phyloP scores from a whole-genome alignment of 2,329 filamentous ascomycete genomes.

The Diaporthe vaccinii region DNA sequence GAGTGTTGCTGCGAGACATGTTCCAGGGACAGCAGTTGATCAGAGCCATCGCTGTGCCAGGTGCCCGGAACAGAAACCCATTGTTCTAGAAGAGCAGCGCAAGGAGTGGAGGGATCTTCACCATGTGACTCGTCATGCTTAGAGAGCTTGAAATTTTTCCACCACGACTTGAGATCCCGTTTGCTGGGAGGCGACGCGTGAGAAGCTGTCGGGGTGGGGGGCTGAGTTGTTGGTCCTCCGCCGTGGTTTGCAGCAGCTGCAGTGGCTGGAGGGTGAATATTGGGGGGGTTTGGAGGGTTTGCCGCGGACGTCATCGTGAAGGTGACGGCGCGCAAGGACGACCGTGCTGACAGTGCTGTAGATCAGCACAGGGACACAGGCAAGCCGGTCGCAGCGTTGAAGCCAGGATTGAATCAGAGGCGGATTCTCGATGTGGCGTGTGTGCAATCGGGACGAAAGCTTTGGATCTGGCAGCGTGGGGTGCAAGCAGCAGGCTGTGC shows the following conservation, averaged over 20 bases:
- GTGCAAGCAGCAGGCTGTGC: conserved; percentile 26
- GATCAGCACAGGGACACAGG: conserved; percentile 32
- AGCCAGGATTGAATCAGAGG: conserved; percentile 27
- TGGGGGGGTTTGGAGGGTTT: conserved; percentile 37
- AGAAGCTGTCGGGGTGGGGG: conserved; percentile 53
- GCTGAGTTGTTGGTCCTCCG: conserved; percentile 28
- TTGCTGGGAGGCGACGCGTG: conserved; percentile 82
- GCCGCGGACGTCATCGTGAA: conserved; percentile 42
- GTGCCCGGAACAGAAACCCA: neutral
- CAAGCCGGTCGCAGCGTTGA: conserved; percentile 20
- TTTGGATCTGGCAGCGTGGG: conserved; percentile 13
- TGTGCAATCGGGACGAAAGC: neutral
- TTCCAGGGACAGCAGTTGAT: conserved; percentile 18
- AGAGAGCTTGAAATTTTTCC: conserved; percentile 90
- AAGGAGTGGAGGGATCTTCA: conserved; percentile 58
- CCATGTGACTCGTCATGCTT: conserved; percentile 70
- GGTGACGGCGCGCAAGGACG: conserved; percentile 40
- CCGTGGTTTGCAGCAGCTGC: conserved; percentile 28
- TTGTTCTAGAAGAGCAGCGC: conserved; percentile 14
- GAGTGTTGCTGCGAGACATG: conserved; percentile 2
- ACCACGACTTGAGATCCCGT: conserved; percentile 94
- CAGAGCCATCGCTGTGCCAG: neutral
- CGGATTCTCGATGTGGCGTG: neutral
- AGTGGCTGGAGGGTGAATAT: conserved; percentile 36
- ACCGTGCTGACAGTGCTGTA: conserved; percentile 35